A percentile compares a stretch with the other conserved stretches of the same genome.
These are phyloP conservation scores for Penicillium sp. DNA, from an alignment of 2,329 filamentous ascomycete species.

Conservation along the genomic window DNA sequence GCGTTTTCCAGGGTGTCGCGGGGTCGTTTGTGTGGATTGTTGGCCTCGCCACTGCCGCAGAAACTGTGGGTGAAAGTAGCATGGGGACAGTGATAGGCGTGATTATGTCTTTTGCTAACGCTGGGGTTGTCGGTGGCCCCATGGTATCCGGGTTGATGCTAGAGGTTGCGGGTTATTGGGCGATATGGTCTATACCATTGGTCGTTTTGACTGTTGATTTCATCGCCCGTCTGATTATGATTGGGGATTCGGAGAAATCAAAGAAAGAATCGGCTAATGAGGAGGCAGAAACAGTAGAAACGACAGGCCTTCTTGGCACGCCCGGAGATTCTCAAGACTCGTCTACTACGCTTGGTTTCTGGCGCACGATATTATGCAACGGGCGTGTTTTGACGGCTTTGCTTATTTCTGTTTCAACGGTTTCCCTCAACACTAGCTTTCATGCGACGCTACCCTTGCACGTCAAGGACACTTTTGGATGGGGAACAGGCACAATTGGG, in stretches of 20 bases:
- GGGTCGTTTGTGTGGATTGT: constrained; percentile 27
- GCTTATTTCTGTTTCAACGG: constrained; percentile 4
- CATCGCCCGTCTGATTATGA: constrained; percentile 25
- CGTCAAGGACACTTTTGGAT: constrained; percentile 21
- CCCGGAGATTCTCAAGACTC: neutral
- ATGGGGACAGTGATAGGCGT: constrained; percentile 23
- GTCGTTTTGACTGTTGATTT: constrained; percentile 22
- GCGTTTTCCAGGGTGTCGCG: constrained; percentile 24
- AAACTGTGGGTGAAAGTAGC: constrained; percentile 16
- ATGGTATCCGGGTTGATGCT: constrained; percentile 19
- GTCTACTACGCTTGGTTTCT: constrained; percentile 13
- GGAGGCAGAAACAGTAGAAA: neutral
- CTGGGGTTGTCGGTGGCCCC: constrained; percentile 21
- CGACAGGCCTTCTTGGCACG: neutral
- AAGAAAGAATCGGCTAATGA: neutral
- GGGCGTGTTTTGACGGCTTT: constrained; percentile 12
- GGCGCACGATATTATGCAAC: constrained; percentile 14
- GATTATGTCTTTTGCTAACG: constrained; percentile 12
- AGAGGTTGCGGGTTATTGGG: constrained; percentile 23
- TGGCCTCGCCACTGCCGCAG: constrained; percentile 22
- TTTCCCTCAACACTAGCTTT: constrained; percentile 17
- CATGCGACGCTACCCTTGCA: constrained; percentile 27
- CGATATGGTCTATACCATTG: constrained; percentile 21
- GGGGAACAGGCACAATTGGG: constrained; percentile 10
- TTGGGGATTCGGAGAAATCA: constrained; percentile 14